Conservation (phyloP, 768 basidiomycete species). For the Podaxis sp. region DNA sequence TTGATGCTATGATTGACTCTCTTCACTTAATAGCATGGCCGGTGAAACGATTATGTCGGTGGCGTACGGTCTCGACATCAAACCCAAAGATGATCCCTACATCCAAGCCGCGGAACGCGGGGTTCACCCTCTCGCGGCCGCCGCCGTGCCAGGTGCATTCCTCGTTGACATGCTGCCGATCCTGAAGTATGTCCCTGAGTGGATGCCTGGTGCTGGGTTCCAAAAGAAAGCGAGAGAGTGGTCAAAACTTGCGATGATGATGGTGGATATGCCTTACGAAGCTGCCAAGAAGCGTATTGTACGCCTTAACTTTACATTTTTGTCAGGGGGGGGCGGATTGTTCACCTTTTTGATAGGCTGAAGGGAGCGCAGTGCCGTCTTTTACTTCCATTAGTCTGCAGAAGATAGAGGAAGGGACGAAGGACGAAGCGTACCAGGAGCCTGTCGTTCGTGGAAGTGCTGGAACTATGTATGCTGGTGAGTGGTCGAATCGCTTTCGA, state of each 20-base stretch:
- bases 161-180: constrained; percentile 25
- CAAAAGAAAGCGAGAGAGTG: constrained; percentile 36
- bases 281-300: constrained; percentile 28
- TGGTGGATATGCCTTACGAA: constrained; percentile 31
- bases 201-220: constrained; percentile 30
- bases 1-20: not conserved
- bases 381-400: constrained; percentile 16
- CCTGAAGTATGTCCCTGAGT: constrained; percentile 25
- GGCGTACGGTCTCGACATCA: constrained; percentile 32
- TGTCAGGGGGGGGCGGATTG: not conserved
- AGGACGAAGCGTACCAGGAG: constrained; percentile 15
- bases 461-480: constrained; percentile 21
- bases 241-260: constrained; percentile 25
- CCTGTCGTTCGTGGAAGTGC: constrained; percentile 18
- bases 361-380: constrained; percentile 13
- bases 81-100: constrained; percentile 26
- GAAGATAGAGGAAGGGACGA: constrained; percentile 5
- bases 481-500: not conserved
- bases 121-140: constrained; percentile 17
- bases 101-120: constrained; percentile 23
- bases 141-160: constrained; percentile 24
- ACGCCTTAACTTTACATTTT: constrained; percentile 1
- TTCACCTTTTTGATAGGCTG: constrained; percentile 7
- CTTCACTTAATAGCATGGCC: constrained; percentile 22
- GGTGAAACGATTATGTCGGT: constrained; percentile 28